Base-by-base conservation (phyloP, 805 yeast genomes). In the Myxozyma lipomycoides region DNA sequence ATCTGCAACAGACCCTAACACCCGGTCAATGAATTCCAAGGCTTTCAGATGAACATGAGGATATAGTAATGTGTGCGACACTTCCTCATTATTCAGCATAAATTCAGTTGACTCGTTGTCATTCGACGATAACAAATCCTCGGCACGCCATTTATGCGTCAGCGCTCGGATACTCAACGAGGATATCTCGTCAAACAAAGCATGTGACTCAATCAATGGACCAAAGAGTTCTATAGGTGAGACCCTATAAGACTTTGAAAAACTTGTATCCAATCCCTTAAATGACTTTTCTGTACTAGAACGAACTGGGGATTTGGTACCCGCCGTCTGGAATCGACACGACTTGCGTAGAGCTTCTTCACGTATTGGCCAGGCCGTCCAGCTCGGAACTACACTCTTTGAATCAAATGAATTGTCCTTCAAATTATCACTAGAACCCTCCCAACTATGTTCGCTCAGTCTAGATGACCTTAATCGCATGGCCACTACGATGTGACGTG, bases 401-500 rank as follows among this genome's bases (percentile, higher is more conserved):
- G n/a, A n/a, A n/a, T n/a, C n/a, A n/a, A n/a, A n/a, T n/a, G n/a
- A n/a, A n/a, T n/a, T n/a, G n/a, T n/a, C n/a, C n/a, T n/a, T n/a
- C n/a, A n/a, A n/a, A n/a, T n/a, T n/a, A n/a, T n/a, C n/a, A n/a
- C n/a, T n/a, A n/a, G n/a, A n/a, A n/a, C n/a, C n/a, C n/a, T n/a
- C n/a, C n/a, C n/a, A n/a, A n/a, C n/a, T n/a, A n/a, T n/a, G n/a
- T n/a, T n/a, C n/a, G n/a, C n/a, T n/a, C n/a, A n/a, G n/a, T n/a
- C n/a, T n/a, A n/a, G n/a, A n/a, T n/a, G n/a, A n/a, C n/a, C n/a
- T n/a, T n/a, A n/a, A n/a, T 2, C 52, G 45, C 9, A 46, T 32
- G 2, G 52, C 46, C n/a, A 43, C 56, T n/a, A 43, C 36, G 3
- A 52, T 18, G 43, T 52, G 56, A 35, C 42, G 37, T 21, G 50